phyloP scores from a whole-genome alignment of 192 early-diverging fungal species.

The Funneliformis mosseae region DNA sequence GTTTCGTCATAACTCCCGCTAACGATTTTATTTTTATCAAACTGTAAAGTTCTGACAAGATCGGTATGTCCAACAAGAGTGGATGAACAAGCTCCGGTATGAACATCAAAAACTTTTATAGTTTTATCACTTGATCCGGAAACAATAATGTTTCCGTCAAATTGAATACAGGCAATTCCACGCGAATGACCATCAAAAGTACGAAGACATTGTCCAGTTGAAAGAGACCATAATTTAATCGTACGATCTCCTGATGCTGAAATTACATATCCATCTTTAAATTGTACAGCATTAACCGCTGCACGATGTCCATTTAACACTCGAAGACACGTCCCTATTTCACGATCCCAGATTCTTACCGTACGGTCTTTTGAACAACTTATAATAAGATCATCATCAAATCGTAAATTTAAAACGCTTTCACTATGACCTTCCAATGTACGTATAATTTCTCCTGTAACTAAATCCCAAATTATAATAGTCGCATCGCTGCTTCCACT shows the following conservation, averaged over 20 bases:
- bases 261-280: constrained; percentile 58
- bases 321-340: constrained; percentile 55
- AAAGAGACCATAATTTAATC: constrained; percentile 82
- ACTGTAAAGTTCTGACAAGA: constrained; percentile 74
- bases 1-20: constrained; percentile 90
- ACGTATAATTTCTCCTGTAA: constrained; percentile 50
- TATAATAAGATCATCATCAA: constrained; percentile 71
- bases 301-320: constrained; percentile 69
- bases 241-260: constrained; percentile 83
- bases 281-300: constrained; percentile 85
- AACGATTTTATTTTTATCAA: constrained; percentile 67
- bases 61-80: constrained; percentile 61
- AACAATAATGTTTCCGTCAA: constrained; percentile 81
- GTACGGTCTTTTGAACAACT: constrained; percentile 85
- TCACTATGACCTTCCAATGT: constrained; percentile 59
- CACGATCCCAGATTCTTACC: constrained; percentile 79
- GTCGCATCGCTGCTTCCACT: constrained; percentile 73
- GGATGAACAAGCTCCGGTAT: constrained; percentile 46
- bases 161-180: constrained; percentile 89
- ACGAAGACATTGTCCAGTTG: constrained; percentile 64
- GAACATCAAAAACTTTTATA: constrained; percentile 69
- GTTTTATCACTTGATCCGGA: constrained; percentile 82
- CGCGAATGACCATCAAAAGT: constrained; percentile 75
- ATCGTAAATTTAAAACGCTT: constrained; percentile 77
- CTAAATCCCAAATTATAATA: constrained; percentile 73